Base-by-base conservation (phyloP, 371 early-diverging fungal species). In the Mucor circinelloides region DNA sequence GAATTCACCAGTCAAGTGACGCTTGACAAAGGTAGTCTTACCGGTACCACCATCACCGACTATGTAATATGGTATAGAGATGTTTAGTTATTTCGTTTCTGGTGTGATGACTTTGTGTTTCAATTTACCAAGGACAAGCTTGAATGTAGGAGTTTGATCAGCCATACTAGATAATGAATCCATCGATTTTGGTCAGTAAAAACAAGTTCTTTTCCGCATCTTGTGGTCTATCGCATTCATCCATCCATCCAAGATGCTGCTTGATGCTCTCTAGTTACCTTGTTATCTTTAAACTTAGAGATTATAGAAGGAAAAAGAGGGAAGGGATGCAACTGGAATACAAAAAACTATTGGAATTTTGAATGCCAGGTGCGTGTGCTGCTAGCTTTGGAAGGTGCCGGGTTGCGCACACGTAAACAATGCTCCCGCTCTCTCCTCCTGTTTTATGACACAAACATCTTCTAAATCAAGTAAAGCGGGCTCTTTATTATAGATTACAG, bases 31-130 rank as follows among this genome's bases (percentile, higher is more conserved):
- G 70, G 99, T 99, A 72, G 99, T 99, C 89, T 99, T 99, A 72
- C 99, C 99, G 66, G 99, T 99, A 87, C 99, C 99, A 84, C 99
- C 99, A 84, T 99, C 99, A 70, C 99, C 99, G 78, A 99, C 98
- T 86, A 90, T 34, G 28, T 27, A 54, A n/a, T n/a, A n/a, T n/a
- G n/a, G n/a, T 27, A 61, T 25, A 13, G 40, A 64, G 30, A 34
- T 50, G n/a, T 50, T 63, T 40, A 56, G 31, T 58, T n/a, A 9
- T 21, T 52, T 59, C 17, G 27, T 32, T 23, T 46, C 21, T 60
- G 21, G 8, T n/a, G 25, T 3, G 12, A 2, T 58, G 31, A 36
- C 8, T 23, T 63, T 31, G 7, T 32, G 8, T 40, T 42, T 36
- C 12, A 31, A 68, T 68, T 69, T 83, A 90, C 90, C 90, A 70